Evolutionary conservation across 2,329 filamentous ascomycete species (phyloP).

Genomic region (Apiospora koreana): DNA sequence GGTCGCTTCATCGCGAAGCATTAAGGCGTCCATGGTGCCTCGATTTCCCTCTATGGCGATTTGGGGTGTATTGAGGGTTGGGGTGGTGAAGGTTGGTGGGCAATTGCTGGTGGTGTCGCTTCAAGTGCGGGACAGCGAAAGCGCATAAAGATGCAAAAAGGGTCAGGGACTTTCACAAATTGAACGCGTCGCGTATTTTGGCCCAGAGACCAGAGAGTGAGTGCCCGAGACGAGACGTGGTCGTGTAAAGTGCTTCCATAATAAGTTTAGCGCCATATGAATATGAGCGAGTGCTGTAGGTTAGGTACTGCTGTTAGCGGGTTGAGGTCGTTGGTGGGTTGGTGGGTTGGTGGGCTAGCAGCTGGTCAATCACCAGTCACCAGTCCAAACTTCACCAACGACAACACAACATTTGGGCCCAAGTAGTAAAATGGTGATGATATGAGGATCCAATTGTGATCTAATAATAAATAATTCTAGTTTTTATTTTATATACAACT

Average conservation of each 20-base stretch:
- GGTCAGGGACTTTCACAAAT: slow-evolving; percentile 7
- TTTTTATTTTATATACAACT: too few species aligned
- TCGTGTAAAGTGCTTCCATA: slow-evolving; percentile 9
- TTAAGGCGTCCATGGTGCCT: slow-evolving; percentile 66
- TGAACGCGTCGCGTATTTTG: not conserved
- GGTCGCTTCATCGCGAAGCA: slow-evolving; percentile 82
- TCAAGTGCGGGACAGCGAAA: slow-evolving; percentile 5
- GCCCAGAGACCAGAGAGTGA: not conserved
- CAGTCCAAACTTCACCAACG: too few species aligned
- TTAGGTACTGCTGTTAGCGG: too few species aligned
- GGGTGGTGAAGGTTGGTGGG: not conserved
- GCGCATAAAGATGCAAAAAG: slow-evolving; percentile 4
- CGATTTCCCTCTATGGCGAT: slow-evolving; percentile 2
- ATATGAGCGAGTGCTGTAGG: too few species aligned
- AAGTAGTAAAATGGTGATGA: too few species aligned
- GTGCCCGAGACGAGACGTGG: too few species aligned
- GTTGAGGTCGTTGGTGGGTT: too few species aligned
- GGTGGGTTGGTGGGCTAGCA: not conserved
- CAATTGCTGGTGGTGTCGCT: not conserved
- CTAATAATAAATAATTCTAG: too few species aligned
- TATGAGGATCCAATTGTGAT: too few species aligned
- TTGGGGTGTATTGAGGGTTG: not conserved
- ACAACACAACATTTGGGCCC: too few species aligned
- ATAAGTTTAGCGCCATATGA: not conserved
- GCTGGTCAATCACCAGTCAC: too few species aligned